These are phyloP conservation scores for Rhamnella rubrinervis DNA, from an alignment of 331 rosid genomes.

Conservation along the genomic window DNA sequence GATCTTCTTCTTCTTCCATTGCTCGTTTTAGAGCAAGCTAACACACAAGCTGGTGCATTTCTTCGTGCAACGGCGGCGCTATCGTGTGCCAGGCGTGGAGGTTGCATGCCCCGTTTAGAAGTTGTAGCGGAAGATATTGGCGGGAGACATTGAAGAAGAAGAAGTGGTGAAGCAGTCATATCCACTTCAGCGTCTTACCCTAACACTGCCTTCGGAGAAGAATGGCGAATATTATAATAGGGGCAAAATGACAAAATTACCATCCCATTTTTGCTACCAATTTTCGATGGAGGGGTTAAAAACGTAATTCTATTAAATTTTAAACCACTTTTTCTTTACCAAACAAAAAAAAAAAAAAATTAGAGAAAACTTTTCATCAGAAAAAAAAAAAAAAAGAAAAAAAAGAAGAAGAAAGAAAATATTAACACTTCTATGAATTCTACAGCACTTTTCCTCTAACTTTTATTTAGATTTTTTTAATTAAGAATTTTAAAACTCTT, in stretches of 20 bases:
- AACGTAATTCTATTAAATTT: no score
- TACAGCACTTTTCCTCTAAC: no score
- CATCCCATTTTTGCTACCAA: no score
- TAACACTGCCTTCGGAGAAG: neutral
- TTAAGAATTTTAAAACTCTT: no score
- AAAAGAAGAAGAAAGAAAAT: no score
- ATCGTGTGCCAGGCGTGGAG: slow-evolving; percentile 22
- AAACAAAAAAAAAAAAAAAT: no score
- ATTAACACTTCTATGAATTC: no score
- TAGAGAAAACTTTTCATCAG: no score
- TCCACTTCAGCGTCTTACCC: slow-evolving; percentile 20
- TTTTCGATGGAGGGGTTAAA: no score
- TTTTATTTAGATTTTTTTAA: no score
- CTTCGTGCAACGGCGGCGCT: slow-evolving; percentile 18
- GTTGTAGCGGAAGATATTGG: slow-evolving; percentile 31
- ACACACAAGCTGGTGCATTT: neutral
- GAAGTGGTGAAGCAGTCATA: slow-evolving; percentile 38
- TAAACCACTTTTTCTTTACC: no score
- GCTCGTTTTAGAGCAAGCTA: slow-evolving; percentile 35
- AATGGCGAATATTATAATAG: neutral
- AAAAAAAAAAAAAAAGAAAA: no score
- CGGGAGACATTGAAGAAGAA: slow-evolving; percentile 52
- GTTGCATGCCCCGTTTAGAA: slow-evolving; percentile 15
- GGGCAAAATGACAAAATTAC: neutral
- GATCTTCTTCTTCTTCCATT: slow-evolving; percentile 29